A percentile compares a stretch with the other conserved stretches of the same genome.
Conservation (phyloP, 768 basidiomycete genomes). For the Termitomyces sp. region DNA sequence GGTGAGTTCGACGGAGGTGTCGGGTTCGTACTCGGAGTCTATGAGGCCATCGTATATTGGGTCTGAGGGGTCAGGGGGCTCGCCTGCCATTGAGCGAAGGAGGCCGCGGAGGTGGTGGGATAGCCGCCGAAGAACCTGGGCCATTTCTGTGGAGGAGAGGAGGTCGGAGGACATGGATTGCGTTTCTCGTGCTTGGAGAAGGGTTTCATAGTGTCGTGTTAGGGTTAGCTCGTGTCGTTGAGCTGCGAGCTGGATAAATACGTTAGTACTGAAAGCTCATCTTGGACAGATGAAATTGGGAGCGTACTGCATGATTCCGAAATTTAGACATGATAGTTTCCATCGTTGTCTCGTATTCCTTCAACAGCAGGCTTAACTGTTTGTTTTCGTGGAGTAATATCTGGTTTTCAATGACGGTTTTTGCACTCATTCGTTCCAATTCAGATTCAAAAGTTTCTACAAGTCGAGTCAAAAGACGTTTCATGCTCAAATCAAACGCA, state of each 20-base stretch:
- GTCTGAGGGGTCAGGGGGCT: constrained; percentile 47
- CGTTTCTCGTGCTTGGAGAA: constrained; percentile 66
- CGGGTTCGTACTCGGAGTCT: constrained; percentile 35
- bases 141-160: constrained; percentile 53
- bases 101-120: constrained; percentile 68
- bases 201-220: constrained; percentile 84
- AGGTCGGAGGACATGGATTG: constrained; percentile 54
- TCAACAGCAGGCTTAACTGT: constrained; percentile 81
- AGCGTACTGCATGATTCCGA: constrained; percentile 62
- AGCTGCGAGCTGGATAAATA: constrained; percentile 65
- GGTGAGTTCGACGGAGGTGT: constrained; percentile 28
- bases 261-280: not conserved
- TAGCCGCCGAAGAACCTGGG: constrained; percentile 69
- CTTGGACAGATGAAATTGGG: not conserved
- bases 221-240: constrained; percentile 87
- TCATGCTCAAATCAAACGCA: not conserved
- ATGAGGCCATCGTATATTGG: constrained; percentile 20
- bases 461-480: not conserved
- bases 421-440: constrained; percentile 85
- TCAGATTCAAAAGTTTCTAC: constrained; percentile 92
- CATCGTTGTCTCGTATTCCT: constrained; percentile 93
- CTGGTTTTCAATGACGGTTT: constrained; percentile 92
- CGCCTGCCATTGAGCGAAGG: constrained; percentile 66
- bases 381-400: constrained; percentile 91
- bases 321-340: constrained; percentile 98